phyloP scores from a whole-genome alignment of 2,329 filamentous ascomycete genomes.

The Xylaria digitata region DNA sequence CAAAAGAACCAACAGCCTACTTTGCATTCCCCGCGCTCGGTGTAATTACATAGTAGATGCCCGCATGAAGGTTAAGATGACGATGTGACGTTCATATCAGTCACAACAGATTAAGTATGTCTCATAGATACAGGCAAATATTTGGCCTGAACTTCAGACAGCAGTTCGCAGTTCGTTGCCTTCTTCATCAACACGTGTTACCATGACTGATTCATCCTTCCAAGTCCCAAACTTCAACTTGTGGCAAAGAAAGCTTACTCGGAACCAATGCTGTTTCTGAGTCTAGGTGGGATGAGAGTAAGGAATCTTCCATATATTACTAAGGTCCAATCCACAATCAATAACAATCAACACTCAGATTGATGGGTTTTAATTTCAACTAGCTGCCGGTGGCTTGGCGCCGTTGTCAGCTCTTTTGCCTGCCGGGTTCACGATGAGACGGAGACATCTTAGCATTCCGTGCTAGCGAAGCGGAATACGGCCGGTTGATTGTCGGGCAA shows the following conservation, averaged over 20 bases:
- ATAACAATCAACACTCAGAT: slow-evolving; percentile 8
- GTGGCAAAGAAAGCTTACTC: slow-evolving; percentile 6
- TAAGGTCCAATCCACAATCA: background rate
- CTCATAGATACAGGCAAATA: background rate
- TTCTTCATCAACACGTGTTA: background rate
- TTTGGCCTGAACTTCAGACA: background rate
- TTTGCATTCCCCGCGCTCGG: slow-evolving; percentile 25
- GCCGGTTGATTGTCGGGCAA: background rate
- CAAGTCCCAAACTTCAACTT: background rate
- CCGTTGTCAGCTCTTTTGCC: slow-evolving; percentile 20
- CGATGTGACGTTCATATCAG: background rate
- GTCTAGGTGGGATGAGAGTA: slow-evolving; percentile 13
- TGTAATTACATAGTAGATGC: slow-evolving; percentile 11
- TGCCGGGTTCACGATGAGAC: slow-evolving; percentile 8
- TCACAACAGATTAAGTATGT: background rate
- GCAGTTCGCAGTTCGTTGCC: background rate
- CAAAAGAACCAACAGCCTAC: slow-evolving; percentile 10
- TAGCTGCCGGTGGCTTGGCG: slow-evolving; percentile 27
- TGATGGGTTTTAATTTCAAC: background rate
- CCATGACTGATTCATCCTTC: background rate
- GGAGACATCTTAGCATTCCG: slow-evolving; percentile 1
- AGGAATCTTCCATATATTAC: slow-evolving; percentile 10
- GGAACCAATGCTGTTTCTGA: slow-evolving; percentile 8
- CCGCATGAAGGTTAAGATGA: slow-evolving; percentile 10
- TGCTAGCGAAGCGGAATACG: background rate